These are phyloP conservation scores for Floccularia luteovirens DNA, from an alignment of 768 basidiomycete species.

Conservation along the genomic window DNA sequence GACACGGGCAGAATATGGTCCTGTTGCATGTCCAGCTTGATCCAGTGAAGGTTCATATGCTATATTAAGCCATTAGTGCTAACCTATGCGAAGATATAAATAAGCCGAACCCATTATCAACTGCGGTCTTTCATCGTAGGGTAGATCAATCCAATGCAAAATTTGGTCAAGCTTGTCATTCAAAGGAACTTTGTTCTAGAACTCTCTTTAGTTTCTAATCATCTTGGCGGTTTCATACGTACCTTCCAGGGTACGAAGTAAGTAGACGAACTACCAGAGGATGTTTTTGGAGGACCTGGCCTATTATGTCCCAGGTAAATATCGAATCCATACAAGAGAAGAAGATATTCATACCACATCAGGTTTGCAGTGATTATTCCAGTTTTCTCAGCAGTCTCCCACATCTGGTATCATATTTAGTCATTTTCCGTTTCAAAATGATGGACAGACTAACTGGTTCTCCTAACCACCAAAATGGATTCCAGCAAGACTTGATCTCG, in stretches of 20 bases:
- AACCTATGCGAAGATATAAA: conserved; percentile 5
- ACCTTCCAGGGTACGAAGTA: conserved; percentile 81
- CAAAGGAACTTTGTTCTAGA: conserved; percentile 55
- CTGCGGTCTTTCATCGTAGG: conserved; percentile 62
- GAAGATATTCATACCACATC: conserved; percentile 66
- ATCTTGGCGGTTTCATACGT: conserved; percentile 8
- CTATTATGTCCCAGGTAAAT: conserved; percentile 22
- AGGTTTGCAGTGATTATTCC: conserved; percentile 76
- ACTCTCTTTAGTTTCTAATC: conserved; percentile 2
- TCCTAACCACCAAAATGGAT: conserved; percentile 78
- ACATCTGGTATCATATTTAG: conserved; percentile 49
- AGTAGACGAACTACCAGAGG: conserved; percentile 55
- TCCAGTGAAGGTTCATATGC: conserved; percentile 84
- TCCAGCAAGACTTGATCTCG: conserved; percentile 50
- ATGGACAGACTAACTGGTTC: conserved; percentile 55
- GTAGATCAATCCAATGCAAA: conserved; percentile 77
- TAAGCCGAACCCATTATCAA: conserved; percentile 56
- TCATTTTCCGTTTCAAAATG: background rate
- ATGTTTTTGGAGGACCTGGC: conserved; percentile 78
- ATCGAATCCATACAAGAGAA: background rate
- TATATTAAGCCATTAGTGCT: conserved; percentile 15
- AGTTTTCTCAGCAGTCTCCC: conserved; percentile 78
- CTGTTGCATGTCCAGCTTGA: conserved; percentile 72
- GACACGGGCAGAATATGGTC: conserved; percentile 61
- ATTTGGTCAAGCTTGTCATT: conserved; percentile 71